phyloP scores from a whole-genome alignment of 1,284 basidiomycete species.

The Leccinum fuscescens region DNA sequence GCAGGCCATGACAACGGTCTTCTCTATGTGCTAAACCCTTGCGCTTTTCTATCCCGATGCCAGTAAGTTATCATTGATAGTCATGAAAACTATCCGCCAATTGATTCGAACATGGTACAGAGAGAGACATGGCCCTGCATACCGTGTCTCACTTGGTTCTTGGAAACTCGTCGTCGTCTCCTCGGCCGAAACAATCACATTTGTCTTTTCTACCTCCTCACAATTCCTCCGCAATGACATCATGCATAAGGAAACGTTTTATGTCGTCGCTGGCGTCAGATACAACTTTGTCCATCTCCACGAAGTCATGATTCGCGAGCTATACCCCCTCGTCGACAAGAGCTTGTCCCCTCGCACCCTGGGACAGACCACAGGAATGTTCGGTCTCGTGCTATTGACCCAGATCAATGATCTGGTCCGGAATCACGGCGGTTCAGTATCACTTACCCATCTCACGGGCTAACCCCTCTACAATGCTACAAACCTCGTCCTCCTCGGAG shows the following conservation, averaged over 20 bases:
- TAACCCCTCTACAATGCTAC: constrained; percentile 21
- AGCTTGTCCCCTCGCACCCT: constrained; percentile 19
- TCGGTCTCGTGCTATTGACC: constrained; percentile 15
- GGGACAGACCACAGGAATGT: constrained; percentile 7
- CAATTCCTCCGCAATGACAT: constrained; percentile 13
- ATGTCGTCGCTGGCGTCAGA: constrained; percentile 16
- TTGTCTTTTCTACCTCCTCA: constrained; percentile 2
- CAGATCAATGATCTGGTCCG: constrained; percentile 8
- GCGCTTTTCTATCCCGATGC: constrained; percentile 20
- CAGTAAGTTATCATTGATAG: constrained; percentile 17
- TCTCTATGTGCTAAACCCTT: constrained; percentile 17
- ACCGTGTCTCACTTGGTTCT: constrained; percentile 18
- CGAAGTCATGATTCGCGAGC: constrained; percentile 13
- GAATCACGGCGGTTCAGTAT: constrained; percentile 3
- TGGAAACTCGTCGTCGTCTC: constrained; percentile 19
- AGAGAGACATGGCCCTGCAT: constrained; percentile 14
- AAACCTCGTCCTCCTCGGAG: constrained; percentile 21
- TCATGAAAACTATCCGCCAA: background rate
- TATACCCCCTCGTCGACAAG: constrained; percentile 25
- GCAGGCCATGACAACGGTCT: constrained; percentile 20
- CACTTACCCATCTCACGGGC: constrained; percentile 14
- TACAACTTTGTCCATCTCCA: constrained; percentile 12
- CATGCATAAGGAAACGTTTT: constrained; percentile 17
- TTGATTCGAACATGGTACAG: constrained; percentile 12
- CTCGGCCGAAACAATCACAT: background rate